Percentiles rank a stretch among this genome's conserved stretches.
Evolutionary conservation across 169 alveolate genomes (phyloP).

Genomic region (Cryptosporidium ubiquitum): DNA sequence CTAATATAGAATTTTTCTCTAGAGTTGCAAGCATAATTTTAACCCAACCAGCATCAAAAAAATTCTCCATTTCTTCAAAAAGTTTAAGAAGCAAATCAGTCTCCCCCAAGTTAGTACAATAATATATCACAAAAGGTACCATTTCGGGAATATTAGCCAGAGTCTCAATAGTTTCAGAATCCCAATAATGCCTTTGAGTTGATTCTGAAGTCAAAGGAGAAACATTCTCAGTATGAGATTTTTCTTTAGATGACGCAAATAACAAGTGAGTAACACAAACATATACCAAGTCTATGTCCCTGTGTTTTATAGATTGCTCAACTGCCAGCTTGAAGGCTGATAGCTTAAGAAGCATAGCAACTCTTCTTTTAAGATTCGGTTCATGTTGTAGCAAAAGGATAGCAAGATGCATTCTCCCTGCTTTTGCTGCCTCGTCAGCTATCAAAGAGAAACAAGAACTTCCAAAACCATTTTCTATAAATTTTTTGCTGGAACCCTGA

Average conservation of each 20-base stretch:
- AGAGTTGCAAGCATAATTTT: constrained; percentile 51
- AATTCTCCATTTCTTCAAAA: constrained; percentile 63
- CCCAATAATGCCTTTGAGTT: constrained; percentile 63
- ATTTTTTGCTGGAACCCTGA: not conserved
- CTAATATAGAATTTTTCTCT: constrained; percentile 18
- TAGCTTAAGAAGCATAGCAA: constrained; percentile 79
- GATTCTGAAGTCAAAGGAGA: not conserved
- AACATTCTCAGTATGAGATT: not conserved
- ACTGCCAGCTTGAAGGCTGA: constrained; percentile 78
- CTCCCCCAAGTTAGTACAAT: constrained; percentile 51
- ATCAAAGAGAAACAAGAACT: constrained; percentile 49
- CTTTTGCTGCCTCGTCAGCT: constrained; percentile 79
- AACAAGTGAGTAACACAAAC: constrained; percentile 75
- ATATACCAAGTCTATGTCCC: constrained; percentile 81
- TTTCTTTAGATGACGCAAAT: not conserved
- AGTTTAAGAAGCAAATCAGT: constrained; percentile 40
- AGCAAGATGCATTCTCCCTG: constrained; percentile 80
- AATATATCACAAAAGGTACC: constrained; percentile 65
- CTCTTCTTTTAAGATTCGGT: constrained; percentile 76
- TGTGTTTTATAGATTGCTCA: constrained; percentile 78
- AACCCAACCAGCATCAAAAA: constrained; percentile 71
- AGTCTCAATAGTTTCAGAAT: constrained; percentile 55
- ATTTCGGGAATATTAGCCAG: constrained; percentile 51
- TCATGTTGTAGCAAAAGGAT: constrained; percentile 77
- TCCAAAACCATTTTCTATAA: not conserved